Conservation (phyloP, 345 rosid genomes). For the Aegle marmelos region DNA sequence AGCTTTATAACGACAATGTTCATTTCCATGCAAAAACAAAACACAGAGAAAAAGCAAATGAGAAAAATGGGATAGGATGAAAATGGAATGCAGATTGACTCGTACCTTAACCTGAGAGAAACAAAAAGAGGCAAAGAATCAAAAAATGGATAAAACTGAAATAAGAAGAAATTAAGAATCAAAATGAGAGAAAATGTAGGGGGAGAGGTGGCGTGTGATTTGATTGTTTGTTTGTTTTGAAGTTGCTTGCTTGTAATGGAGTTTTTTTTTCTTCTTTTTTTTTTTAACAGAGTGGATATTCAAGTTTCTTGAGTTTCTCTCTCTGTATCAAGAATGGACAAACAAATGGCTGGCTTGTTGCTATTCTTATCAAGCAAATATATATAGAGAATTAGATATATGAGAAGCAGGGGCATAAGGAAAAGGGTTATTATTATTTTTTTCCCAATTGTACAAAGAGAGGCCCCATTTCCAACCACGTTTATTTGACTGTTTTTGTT, state of each 20-base stretch:
- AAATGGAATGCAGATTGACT: background rate
- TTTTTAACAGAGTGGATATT: background rate
- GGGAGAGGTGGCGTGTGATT: too few relatives aligned
- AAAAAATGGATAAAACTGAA: constrained; percentile 4
- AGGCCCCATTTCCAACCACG: background rate
- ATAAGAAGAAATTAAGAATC: background rate
- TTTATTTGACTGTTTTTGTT: background rate
- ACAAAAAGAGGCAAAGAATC: background rate
- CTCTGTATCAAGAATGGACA: background rate
- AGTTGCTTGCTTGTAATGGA: background rate
- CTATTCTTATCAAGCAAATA: constrained; percentile 5
- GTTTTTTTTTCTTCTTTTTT: background rate
- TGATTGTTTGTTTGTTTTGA: background rate
- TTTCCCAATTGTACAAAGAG: background rate
- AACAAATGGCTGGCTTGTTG: background rate
- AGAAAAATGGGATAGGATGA: background rate
- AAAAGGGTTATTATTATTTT: background rate
- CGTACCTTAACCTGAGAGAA: constrained; percentile 22
- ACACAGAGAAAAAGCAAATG: background rate
- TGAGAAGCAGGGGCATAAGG: background rate
- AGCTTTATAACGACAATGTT: background rate
- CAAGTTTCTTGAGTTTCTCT: background rate
- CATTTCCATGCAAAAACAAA: background rate
- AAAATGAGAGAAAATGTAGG: constrained; percentile 1
- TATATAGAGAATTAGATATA: background rate